Evolutionary conservation across 2,329 filamentous ascomycete species (phyloP), one percentile per base, ranked within the genome.

Genomic region (Coleophoma crateriformis): DNA sequence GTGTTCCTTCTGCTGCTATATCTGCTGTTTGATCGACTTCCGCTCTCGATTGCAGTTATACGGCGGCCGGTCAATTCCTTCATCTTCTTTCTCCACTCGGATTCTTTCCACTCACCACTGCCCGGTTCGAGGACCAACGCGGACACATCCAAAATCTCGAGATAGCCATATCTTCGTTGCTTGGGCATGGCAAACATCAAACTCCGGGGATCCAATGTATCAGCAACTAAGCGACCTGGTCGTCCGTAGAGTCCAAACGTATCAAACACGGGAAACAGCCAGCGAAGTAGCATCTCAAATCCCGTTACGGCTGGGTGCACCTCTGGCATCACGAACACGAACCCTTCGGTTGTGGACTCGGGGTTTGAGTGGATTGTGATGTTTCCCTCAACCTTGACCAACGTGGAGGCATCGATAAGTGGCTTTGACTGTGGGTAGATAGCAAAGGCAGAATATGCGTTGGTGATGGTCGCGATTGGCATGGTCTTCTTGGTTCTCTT

Each of bases 121-220:
- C 87, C 88, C 3, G 90, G 79, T 3, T 85, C 85, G 54, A 87
- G 77, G 53, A 99, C 90, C 39, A 97, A 72, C 47, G 79, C 78
- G 4, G 85, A 84, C 14, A 97, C 88, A 64, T 99, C 94, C 49
- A 91, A 70, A 34, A 90, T 83, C 62, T 97, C 94, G 22, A 99
- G 71, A 62, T 97, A 97, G 0, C 92, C 91, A 61, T 95, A 95
- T 56, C 88, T 81, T 47, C 85, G 83, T 59, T 94, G 84, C 59
- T 88, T 89, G 0, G 94, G 92, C 85, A 99, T 95, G 6, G 91
- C 94, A 67, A 97, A 99, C 94, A 99, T 99, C 56, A 99, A 76
- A 50, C 94, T 95, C 42, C 90, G 82, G 4, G 88, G 76, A 67
- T 97, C 91, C 41, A 91, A 79, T 0, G 88, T 85, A 63, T 95